Evolutionary conservation across 75 land plant species (phyloP).

Genomic region (Selaginella tamariscina): DNA sequence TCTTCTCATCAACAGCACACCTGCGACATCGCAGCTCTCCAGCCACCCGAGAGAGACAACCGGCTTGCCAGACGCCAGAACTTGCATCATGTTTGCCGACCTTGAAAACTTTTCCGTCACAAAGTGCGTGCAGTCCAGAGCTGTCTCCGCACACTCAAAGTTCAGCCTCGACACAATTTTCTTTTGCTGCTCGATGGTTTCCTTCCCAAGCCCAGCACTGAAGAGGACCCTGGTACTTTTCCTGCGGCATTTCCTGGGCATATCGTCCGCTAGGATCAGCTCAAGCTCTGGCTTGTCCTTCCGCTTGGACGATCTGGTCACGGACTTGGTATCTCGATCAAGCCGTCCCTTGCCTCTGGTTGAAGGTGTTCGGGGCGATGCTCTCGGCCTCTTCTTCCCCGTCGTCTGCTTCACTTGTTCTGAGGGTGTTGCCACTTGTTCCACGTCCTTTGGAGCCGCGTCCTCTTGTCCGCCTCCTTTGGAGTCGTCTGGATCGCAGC

Average conservation of each 20-base stretch:
- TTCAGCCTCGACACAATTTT: conserved; percentile 77
- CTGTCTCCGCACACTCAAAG: conserved; percentile 32
- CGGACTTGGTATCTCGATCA: neutral
- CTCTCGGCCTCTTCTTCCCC: neutral
- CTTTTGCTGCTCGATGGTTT: conserved; percentile 53
- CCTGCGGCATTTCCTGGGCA: neutral
- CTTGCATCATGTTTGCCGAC: conserved; percentile 81
- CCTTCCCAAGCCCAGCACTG: conserved; percentile 63
- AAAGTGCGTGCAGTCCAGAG: conserved; percentile 81
- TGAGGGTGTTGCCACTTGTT: too few relatives aligned
- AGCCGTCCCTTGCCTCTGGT: neutral
- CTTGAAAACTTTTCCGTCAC: conserved; percentile 76
- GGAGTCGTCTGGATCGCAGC: too few relatives aligned
- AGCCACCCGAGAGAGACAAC: conserved; percentile 81
- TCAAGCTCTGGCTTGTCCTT: neutral
- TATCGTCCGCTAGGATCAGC: neutral
- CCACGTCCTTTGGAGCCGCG: too few relatives aligned
- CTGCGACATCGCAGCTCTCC: conserved; percentile 64
- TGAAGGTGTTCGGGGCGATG: neutral
- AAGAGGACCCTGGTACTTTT: conserved; percentile 34
- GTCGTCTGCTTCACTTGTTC: neutral
- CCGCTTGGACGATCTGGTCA: neutral
- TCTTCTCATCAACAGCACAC: conserved; percentile 63
- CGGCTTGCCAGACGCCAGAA: conserved; percentile 76
- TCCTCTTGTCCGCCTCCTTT: too few relatives aligned